A percentile compares a stretch with the other conserved stretches of the same genome.
phyloP scores from a whole-genome alignment of 1,139 yeast species.

The Kluyveromyces sp. region DNA sequence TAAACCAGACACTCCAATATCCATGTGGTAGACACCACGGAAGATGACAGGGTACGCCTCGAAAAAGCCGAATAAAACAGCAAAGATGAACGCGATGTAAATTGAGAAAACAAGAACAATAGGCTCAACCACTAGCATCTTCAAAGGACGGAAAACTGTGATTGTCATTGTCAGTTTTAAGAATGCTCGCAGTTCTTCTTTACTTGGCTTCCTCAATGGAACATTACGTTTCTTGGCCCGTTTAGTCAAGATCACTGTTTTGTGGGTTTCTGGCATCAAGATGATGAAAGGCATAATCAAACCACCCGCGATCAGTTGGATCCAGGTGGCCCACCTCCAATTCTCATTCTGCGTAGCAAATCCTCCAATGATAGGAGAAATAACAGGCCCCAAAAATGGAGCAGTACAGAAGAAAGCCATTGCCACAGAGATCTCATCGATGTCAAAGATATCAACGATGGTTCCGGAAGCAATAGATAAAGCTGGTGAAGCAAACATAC shows the following conservation, averaged over 20 bases:
- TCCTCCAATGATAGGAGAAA: conserved; percentile 80
- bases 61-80: conserved; percentile 69
- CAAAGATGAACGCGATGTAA: conserved; percentile 65
- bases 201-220: conserved; percentile 35
- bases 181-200: conserved; percentile 30
- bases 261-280: conserved; percentile 64
- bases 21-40: conserved; percentile 53
- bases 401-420: conserved; percentile 64
- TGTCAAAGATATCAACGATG: conserved; percentile 66
- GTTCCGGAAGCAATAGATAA: conserved; percentile 85
- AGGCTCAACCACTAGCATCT: conserved; percentile 63
- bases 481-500: conserved; percentile 77
- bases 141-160: conserved; percentile 52
- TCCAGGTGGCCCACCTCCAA: conserved; percentile 80
- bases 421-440: conserved; percentile 59
- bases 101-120: conserved; percentile 60
- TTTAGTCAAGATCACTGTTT: conserved; percentile 47
- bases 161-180: conserved; percentile 37
- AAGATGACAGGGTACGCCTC: conserved; percentile 73
- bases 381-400: conserved; percentile 73
- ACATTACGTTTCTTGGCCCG: conserved; percentile 57
- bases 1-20: conserved; percentile 54
- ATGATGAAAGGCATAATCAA: conserved; percentile 51
- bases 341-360: conserved; percentile 61
- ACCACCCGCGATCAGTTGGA: conserved; percentile 66